Percentiles rank a stretch among this genome's conserved stretches.
These are phyloP conservation scores for Ulmus americana DNA, from an alignment of 331 rosid species.

Conservation along the genomic window DNA sequence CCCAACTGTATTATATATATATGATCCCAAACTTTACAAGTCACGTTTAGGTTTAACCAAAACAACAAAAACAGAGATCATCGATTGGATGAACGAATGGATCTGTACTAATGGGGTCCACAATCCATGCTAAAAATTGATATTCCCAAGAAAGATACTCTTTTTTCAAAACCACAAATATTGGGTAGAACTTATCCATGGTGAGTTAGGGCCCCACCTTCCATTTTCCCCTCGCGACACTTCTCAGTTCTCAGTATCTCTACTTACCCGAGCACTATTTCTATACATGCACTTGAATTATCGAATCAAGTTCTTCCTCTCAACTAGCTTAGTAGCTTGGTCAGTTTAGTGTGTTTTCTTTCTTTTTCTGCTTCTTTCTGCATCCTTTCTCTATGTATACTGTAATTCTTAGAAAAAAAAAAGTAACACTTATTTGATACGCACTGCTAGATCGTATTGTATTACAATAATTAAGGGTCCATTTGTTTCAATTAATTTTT, in stretches of 20 bases:
- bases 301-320: conserved; percentile 20
- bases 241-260: neutral
- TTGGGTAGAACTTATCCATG: conserved; percentile 26
- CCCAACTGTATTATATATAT: conserved; percentile 17
- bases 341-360: no score
- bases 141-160: conserved; percentile 66
- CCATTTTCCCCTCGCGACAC: conserved; percentile 18
- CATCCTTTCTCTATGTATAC: no score
- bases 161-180: conserved; percentile 38
- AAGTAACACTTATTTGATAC: no score
- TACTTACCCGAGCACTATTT: neutral
- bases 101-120: conserved; percentile 23
- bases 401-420: no score
- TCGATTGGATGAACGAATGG: neutral
- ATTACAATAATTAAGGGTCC: no score
- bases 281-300: neutral
- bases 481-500: no score
- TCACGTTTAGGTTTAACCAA: conserved; percentile 11
- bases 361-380: no score
- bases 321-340: neutral
- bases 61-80: conserved; percentile 7
- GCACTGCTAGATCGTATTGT: no score
- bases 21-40: conserved; percentile 26
- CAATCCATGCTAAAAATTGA: conserved; percentile 40
- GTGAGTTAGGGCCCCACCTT: conserved; percentile 35